A percentile compares a stretch with the other conserved stretches of the same genome.
phyloP scores from a whole-genome alignment of 306 rosid genomes.

The Cyclanthera cordifolia region DNA sequence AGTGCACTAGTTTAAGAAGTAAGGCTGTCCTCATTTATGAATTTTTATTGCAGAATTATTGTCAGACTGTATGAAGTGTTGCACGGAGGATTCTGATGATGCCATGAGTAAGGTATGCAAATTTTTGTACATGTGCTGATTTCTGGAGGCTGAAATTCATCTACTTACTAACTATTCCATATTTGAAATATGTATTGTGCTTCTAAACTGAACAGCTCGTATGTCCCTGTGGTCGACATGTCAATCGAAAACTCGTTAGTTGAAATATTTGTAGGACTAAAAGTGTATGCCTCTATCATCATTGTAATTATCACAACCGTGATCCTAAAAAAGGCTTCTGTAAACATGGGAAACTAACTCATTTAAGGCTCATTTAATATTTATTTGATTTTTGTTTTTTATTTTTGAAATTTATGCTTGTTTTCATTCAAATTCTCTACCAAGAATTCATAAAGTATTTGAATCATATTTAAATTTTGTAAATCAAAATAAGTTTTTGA shows the following conservation, averaged over 20 bases:
- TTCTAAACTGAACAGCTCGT: background rate
- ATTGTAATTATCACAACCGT: background rate
- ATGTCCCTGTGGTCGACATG: background rate
- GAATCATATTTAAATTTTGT: too few relatives aligned
- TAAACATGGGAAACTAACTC: too few relatives aligned
- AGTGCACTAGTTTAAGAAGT: background rate
- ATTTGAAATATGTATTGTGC: background rate
- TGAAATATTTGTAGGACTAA: background rate
- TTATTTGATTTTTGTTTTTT: too few relatives aligned
- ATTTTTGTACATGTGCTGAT: background rate
- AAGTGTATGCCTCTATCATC: background rate
- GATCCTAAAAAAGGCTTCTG: background rate
- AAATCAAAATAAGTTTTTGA: too few relatives aligned
- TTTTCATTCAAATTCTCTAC: too few relatives aligned
- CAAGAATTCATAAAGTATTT: too few relatives aligned
- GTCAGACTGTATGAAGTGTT: constrained; percentile 67
- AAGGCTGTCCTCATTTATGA: background rate
- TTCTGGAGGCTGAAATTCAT: constrained; percentile 4
- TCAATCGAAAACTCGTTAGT: background rate
- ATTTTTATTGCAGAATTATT: constrained; percentile 54
- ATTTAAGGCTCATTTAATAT: too few relatives aligned
- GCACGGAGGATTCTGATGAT: constrained; percentile 74
- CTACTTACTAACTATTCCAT: background rate
- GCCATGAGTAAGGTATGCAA: constrained; percentile 56
- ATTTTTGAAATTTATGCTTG: too few relatives aligned